These are phyloP conservation scores for Austroboletus rostrupii DNA, from an alignment of 1,284 basidiomycete genomes.

Conservation along the genomic window DNA sequence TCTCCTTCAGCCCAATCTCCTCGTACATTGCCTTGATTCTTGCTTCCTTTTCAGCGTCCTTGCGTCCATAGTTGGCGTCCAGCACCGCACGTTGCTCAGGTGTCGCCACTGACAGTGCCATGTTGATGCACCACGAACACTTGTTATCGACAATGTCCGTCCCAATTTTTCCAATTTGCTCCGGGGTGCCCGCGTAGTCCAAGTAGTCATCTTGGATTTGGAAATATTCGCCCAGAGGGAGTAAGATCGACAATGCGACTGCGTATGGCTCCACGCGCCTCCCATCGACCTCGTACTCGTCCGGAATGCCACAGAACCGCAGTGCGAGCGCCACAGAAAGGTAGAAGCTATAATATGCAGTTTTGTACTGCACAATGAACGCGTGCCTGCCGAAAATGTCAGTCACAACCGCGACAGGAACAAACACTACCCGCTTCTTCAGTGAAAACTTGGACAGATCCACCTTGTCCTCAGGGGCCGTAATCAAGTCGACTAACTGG, in stretches of 20 bases:
- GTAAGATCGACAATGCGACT: too few species aligned
- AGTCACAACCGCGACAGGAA: too few species aligned
- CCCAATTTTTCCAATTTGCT: too few species aligned
- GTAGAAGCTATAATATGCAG: conserved; percentile 98
- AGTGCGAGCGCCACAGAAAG: conserved; percentile 95
- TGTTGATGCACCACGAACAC: conserved; percentile 96
- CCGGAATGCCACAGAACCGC: conserved; percentile 27
- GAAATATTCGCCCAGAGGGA: too few species aligned
- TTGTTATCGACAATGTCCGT: conserved; percentile 75
- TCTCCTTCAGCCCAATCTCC: conserved; percentile 44
- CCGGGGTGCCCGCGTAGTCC: too few species aligned
- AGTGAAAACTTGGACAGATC: conserved; percentile 86
- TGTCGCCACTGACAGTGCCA: conserved; percentile 66
- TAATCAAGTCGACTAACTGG: conserved; percentile 45
- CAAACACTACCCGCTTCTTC: conserved; percentile 57
- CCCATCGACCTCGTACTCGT: too few species aligned
- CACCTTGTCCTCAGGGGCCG: conserved; percentile 87
- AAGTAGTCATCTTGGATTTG: too few species aligned
- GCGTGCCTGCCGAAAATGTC: conserved; percentile 60
- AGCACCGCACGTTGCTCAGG: conserved; percentile 38
- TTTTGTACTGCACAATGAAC: conserved; percentile 96
- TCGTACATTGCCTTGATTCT: conserved; percentile 68
- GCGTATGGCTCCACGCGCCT: too few species aligned
- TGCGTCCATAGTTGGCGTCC: conserved; percentile 80
- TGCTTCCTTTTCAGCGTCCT: conserved; percentile 55